phyloP scores from a whole-genome alignment of 1,284 basidiomycete species.

The Earliella scabrosa region DNA sequence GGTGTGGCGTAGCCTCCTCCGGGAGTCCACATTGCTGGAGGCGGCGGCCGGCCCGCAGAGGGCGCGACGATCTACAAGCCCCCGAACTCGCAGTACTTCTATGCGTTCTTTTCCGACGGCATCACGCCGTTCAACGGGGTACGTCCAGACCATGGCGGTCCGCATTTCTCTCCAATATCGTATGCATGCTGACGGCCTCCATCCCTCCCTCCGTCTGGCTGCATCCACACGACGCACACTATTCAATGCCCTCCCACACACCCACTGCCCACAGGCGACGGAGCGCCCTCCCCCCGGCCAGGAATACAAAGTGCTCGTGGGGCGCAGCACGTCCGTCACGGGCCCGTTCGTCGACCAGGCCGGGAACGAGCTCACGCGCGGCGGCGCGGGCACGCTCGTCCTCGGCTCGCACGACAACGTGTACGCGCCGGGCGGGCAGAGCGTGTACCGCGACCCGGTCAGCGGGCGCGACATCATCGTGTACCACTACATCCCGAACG shows the following conservation, averaged over 20 bases:
- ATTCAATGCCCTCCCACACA: slow-evolving; percentile 1
- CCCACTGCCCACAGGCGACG: no score
- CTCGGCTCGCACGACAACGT: slow-evolving; percentile 38
- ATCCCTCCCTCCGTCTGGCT: no score
- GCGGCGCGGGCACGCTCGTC: slow-evolving; percentile 31
- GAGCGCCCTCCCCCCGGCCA: slow-evolving; percentile 30
- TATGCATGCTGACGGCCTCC: no score
- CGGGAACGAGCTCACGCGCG: slow-evolving; percentile 26
- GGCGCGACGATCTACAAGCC: slow-evolving; percentile 8
- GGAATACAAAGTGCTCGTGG: slow-evolving; percentile 34
- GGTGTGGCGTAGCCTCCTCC: neutral
- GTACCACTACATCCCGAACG: slow-evolving; percentile 20
- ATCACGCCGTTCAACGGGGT: slow-evolving; percentile 5
- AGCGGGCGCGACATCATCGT: slow-evolving; percentile 20
- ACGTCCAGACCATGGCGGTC: no score
- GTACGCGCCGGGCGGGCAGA: slow-evolving; percentile 38
- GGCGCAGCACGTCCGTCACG: slow-evolving; percentile 28
- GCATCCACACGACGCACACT: neutral
- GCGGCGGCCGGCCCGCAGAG: slow-evolving; percentile 1
- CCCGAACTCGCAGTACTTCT: slow-evolving; percentile 3
- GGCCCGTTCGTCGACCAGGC: slow-evolving; percentile 35
- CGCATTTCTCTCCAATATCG: no score
- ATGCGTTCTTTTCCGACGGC: slow-evolving; percentile 8
- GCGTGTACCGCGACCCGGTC: slow-evolving; percentile 18
- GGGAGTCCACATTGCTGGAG: slow-evolving; percentile 2